Evolutionary conservation across 345 rosid genomes (phyloP).

Genomic region (Dovyalis caffra): DNA sequence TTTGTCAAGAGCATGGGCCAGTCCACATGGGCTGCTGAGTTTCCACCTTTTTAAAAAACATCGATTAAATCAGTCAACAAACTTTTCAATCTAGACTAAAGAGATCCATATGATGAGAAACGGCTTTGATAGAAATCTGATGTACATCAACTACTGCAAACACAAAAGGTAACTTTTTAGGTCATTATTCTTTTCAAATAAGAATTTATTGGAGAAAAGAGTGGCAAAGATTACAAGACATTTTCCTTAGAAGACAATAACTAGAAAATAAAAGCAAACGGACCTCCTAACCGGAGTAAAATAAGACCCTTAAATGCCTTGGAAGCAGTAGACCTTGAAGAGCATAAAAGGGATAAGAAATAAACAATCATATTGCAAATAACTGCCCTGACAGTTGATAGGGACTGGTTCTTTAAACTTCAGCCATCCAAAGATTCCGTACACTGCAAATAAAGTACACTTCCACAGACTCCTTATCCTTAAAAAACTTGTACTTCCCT

Average conservation of each 20-base stretch:
- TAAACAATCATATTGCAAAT: neutral
- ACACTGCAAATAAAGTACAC: neutral
- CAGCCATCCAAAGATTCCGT: neutral
- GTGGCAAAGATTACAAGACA: no score
- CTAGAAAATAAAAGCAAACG: no score
- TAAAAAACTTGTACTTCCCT: neutral
- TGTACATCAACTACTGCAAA: neutral
- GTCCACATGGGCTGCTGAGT: constrained; percentile 27
- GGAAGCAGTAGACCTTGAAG: no score
- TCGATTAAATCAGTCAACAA: constrained; percentile 3
- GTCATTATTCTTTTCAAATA: no score
- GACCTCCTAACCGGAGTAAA: no score
- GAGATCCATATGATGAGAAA: neutral
- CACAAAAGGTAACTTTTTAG: neutral
- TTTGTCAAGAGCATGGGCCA: constrained; percentile 24
- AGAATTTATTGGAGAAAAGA: no score
- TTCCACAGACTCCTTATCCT: neutral
- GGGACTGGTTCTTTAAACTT: neutral
- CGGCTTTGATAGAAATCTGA: neutral
- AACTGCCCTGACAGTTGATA: neutral
- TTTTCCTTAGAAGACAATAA: no score
- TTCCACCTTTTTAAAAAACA: neutral
- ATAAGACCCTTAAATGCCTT: no score
- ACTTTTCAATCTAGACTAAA: neutral
- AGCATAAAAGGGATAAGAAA: no score